Conservation (phyloP, 495 filamentous ascomycete species). For the Viridothelium virens region DNA sequence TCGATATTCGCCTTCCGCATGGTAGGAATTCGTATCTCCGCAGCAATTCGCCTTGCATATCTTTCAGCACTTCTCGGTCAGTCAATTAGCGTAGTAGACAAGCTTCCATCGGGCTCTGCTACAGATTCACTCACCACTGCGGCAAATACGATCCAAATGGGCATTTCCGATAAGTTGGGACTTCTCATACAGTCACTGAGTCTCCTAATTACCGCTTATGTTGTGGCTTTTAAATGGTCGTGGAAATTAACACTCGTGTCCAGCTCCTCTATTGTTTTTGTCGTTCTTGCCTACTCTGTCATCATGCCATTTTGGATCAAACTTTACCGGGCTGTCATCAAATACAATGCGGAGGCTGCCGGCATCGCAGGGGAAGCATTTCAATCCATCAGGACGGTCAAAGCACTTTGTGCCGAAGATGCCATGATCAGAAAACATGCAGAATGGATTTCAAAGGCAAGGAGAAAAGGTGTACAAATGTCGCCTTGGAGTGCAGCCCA, state of each 20-base stretch:
- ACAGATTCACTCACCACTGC: conserved; percentile 4
- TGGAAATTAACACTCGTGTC: conserved; percentile 4
- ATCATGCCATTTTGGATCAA: neutral
- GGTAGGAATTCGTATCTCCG: conserved; percentile 12
- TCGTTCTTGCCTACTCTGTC: neutral
- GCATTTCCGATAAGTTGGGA: conserved; percentile 2
- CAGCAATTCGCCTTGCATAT: conserved; percentile 5
- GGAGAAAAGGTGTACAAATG: neutral
- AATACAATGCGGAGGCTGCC: neutral
- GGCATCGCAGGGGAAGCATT: conserved; percentile 7
- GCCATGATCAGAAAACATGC: neutral
- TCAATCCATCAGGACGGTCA: conserved; percentile 3
- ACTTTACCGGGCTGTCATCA: neutral
- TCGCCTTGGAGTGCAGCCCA: neutral
- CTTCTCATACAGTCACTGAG: neutral
- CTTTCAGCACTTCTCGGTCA: neutral
- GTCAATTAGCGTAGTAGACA: neutral
- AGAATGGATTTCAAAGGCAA: neutral
- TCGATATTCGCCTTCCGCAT: conserved; percentile 18
- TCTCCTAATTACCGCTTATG: neutral
- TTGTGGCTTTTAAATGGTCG: conserved; percentile 1
- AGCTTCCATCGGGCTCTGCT: neutral
- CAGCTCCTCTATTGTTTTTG: neutral
- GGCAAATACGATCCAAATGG: conserved; percentile 6
- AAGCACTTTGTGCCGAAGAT: conserved; percentile 2